Evolutionary conservation across 768 basidiomycete genomes (phyloP).

Genomic region (Lentinula aciculospora): DNA sequence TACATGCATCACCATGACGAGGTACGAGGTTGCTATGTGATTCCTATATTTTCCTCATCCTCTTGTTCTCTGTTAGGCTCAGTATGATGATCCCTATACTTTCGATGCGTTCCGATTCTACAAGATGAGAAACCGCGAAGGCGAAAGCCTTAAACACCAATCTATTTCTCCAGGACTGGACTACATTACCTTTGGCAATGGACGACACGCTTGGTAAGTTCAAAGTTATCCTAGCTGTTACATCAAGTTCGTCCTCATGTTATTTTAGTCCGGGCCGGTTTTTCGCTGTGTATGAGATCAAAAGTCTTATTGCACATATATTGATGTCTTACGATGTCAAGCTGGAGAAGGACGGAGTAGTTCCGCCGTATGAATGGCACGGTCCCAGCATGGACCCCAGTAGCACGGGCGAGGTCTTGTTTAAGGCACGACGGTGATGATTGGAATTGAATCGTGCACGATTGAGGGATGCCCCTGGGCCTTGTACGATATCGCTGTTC

Average conservation of each 20-base stretch:
- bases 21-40: no score
- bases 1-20: slow-evolving; percentile 17
- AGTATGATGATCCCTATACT: slow-evolving; percentile 34
- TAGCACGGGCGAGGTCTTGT: slow-evolving; percentile 11
- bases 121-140: slow-evolving; percentile 26
- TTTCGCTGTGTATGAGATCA: slow-evolving; percentile 39
- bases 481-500: no score
- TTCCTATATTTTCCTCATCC: neutral
- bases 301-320: slow-evolving; percentile 33
- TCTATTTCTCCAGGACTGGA: slow-evolving; percentile 23
- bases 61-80: slow-evolving; percentile 14
- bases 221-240: no score
- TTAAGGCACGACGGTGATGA: slow-evolving; percentile 4
- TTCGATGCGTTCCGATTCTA: slow-evolving; percentile 47
- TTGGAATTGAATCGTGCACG: no score
- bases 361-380: slow-evolving; percentile 12
- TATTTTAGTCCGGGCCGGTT: slow-evolving; percentile 33
- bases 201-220: slow-evolving; percentile 23
- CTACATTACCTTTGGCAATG: slow-evolving; percentile 34
- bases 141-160: slow-evolving; percentile 27
- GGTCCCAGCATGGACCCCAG: slow-evolving; percentile 10
- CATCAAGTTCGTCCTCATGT: neutral
- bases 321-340: slow-evolving; percentile 35
- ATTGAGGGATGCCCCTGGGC: no score
- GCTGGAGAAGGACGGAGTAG: slow-evolving; percentile 19